Conservation (phyloP, 139 green algal species). For the Haematococcus lacustris region DNA sequence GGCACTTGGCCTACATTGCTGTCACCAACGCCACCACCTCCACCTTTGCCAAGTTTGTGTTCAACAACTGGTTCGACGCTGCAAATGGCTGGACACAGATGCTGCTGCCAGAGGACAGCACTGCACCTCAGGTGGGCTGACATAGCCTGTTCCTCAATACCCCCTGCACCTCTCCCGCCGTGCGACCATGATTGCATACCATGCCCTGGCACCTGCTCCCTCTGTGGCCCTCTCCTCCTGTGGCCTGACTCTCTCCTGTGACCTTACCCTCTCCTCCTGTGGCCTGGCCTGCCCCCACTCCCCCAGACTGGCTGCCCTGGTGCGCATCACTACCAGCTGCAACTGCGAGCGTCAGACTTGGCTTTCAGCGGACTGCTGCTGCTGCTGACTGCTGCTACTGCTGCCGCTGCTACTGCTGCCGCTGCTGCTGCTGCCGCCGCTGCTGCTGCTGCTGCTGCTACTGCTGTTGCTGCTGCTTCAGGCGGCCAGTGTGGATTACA, state of each 20-base stretch:
- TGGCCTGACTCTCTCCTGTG: no score
- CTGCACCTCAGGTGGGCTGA: not conserved
- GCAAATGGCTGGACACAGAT: conserved; percentile 38
- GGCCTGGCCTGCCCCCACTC: not conserved
- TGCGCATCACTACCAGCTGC: not conserved
- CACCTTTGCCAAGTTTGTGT: conserved; percentile 22
- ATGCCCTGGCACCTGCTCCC: not conserved
- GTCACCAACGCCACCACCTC: conserved; percentile 33
- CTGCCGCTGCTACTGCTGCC: not conserved
- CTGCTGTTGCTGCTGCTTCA: conserved; percentile 1
- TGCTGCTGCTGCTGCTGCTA: no score
- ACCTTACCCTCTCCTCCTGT: not conserved
- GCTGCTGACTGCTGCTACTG: not conserved
- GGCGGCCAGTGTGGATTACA: conserved; percentile 21
- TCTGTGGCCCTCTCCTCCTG: not conserved
- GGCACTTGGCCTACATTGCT: conserved; percentile 34
- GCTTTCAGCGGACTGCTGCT: not conserved
- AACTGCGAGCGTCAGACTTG: not conserved
- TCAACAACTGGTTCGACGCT: conserved; percentile 40
- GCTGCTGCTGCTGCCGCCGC: no score
- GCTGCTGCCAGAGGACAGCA: conserved; percentile 13
- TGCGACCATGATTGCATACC: no score
- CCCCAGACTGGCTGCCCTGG: not conserved
- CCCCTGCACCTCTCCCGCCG: no score
- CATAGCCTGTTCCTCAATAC: not conserved